Evolutionary conservation across 495 filamentous ascomycete genomes (phyloP).

Genomic region (Durotheca rogersii): DNA sequence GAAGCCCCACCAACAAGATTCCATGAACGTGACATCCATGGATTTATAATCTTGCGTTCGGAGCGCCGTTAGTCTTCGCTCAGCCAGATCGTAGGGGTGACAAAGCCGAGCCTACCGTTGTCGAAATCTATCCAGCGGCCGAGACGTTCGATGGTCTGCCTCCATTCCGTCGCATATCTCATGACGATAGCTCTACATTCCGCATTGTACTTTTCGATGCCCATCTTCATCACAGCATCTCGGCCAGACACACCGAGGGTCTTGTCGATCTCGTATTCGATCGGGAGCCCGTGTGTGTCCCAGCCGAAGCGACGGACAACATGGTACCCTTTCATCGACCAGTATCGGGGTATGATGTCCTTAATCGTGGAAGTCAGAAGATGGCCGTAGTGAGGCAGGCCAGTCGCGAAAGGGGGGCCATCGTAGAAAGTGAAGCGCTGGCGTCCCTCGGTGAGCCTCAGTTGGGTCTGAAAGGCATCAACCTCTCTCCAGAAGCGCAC

Average conservation of each 20-base stretch:
- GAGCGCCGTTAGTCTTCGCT: neutral
- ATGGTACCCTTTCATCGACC: conserved; percentile 95
- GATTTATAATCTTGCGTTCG: conserved; percentile 52
- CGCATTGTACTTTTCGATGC: conserved; percentile 87
- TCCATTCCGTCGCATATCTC: conserved; percentile 88
- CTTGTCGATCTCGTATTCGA: conserved; percentile 99
- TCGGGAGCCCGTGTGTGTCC: conserved; percentile 96
- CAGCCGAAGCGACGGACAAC: conserved; percentile 70
- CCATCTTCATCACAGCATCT: conserved; percentile 83
- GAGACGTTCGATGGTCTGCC: conserved; percentile 81
- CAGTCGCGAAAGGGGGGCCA: conserved; percentile 63
- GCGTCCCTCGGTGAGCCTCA: conserved; percentile 61
- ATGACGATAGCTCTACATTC: conserved; percentile 95
- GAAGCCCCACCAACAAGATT: conserved; percentile 89
- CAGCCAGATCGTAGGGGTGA: neutral
- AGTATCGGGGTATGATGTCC: conserved; percentile 94
- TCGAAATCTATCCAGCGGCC: conserved; percentile 99
- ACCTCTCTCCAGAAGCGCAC: conserved; percentile 36
- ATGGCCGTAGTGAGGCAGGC: conserved; percentile 93
- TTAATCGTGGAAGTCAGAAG: conserved; percentile 95
- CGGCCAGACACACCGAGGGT: conserved; percentile 86
- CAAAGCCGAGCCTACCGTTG: conserved; percentile 47
- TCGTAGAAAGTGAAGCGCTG: conserved; percentile 82
- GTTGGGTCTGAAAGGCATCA: conserved; percentile 46
- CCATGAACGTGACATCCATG: conserved; percentile 85